Evolutionary conservation across 805 yeast genomes (phyloP).

Genomic region (Lipomyces yamadae): DNA sequence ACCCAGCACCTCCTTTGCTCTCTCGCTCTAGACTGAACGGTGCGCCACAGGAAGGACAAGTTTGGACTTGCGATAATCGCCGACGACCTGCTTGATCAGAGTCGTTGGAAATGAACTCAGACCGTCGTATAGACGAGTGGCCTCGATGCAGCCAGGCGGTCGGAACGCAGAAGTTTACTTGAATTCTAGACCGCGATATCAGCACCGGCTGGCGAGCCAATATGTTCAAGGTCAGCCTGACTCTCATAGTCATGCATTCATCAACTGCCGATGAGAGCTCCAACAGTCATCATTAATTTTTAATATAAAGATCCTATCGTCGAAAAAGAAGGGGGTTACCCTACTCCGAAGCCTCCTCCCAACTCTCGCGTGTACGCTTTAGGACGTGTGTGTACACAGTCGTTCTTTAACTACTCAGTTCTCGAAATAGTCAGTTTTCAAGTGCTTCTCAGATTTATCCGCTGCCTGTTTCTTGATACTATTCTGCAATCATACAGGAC

Average conservation of each 20-base stretch:
- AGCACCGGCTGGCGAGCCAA: neutral
- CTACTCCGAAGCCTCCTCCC: neutral
- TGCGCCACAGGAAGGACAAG: slow-evolving; percentile 9
- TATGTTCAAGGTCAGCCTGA: neutral
- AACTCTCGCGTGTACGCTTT: too few species aligned
- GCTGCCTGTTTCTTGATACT: too few species aligned
- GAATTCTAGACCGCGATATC: neutral
- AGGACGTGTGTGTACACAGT: too few species aligned
- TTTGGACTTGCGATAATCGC: neutral
- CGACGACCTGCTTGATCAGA: neutral
- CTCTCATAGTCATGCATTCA: neutral
- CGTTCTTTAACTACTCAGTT: too few species aligned
- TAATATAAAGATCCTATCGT: neutral
- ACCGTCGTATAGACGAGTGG: neutral
- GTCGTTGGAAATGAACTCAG: neutral
- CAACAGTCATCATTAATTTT: neutral
- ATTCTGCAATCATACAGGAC: too few species aligned
- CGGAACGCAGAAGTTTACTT: neutral
- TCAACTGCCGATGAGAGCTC: neutral
- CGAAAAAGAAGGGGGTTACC: neutral
- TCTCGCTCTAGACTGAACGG: neutral
- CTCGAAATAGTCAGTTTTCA: too few species aligned
- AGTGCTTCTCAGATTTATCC: too few species aligned
- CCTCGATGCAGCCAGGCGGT: neutral
- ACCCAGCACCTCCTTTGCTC: neutral